Base-by-base conservation (phyloP, 164 flowering plant genomes). In the Euptelea pleiosperma region DNA sequence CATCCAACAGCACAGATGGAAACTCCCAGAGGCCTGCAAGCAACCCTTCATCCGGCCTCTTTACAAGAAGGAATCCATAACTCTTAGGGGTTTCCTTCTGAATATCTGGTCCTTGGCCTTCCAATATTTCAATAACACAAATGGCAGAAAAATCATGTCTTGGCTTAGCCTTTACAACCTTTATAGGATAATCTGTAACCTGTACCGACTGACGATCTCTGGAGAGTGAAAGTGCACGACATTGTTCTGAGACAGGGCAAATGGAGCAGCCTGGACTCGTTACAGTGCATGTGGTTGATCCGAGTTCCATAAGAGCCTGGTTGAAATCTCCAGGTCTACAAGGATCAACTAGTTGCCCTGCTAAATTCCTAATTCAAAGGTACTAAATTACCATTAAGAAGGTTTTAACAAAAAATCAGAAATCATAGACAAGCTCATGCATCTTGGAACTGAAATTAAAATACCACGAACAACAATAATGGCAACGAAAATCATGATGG, bases 11-110 rank as follows among this genome's bases (percentile, higher is more conserved):
- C 53, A 87, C 87, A 30, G 97, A 84, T 52, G 98, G 97, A 58
- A 93, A 89, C 76, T 92, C 98, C 98, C 98, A 93, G 6, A 93
- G 85, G 50, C 98, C 98, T 65, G 97, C 97, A 55, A 89, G 96
- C 72, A 93, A 66, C 25, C 98, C 98, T 70, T 78, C 80, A 33
- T 87, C 79, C 16, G 96, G 96, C 64, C 98, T 86, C 67, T 86
- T 87, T 18, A 84, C 75, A 21, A 89, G 79, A 71, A 89, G 82
- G 69, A 77, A 82, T 39, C 50, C 58, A 42, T 79, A 74, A 18
- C 53, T 67, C 37, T 68, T 49, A 62, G 62, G 66, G 42, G 44
- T 34, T 46, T 46, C 66, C 55, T 72, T 62, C 22, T 34, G 47
- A 39, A 35, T 16, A 40, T 65, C 70, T 26, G 48, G 47, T 24